These are phyloP conservation scores for Rhododendron ferrugineum DNA, from an alignment of 148 eudicot genomes.

Conservation along the genomic window DNA sequence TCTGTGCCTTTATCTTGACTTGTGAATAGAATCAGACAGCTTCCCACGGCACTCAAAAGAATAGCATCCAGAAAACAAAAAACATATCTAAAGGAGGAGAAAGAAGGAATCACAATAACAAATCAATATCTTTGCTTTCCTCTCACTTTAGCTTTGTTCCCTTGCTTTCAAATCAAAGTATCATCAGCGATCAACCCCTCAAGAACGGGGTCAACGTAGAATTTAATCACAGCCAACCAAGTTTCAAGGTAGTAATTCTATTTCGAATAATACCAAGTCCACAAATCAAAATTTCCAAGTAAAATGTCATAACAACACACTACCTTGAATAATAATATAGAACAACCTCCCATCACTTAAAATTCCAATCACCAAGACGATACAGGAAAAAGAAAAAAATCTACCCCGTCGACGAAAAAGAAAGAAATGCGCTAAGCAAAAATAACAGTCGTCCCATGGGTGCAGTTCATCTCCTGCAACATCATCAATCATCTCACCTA, in stretches of 20 bases:
- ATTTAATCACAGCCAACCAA: not conserved
- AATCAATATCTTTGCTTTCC: not conserved
- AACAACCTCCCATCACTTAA: not conserved
- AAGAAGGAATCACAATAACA: not conserved
- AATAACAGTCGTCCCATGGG: not conserved
- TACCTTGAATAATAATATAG: not conserved
- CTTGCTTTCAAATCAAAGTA: not conserved
- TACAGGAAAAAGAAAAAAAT: not conserved
- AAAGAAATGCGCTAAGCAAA: not conserved
- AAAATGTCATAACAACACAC: not conserved
- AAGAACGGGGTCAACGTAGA: not conserved
- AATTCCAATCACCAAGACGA: not conserved
- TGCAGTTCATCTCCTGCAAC: not conserved
- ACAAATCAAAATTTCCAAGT: slow-evolving; percentile 6
- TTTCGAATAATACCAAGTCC: not conserved
- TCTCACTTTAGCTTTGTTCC: not conserved
- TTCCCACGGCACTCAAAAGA: not conserved
- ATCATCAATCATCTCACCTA: not conserved
- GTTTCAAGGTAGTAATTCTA: not conserved
- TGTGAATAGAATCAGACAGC: not conserved
- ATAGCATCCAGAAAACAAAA: not conserved
- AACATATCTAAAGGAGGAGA: not conserved
- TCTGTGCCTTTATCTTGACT: not conserved
- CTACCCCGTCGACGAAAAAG: not conserved
- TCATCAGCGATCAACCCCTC: not conserved